Base-by-base conservation (phyloP, 129 eudicot genomes). In the Chrysanthemum lavandulifolium region DNA sequence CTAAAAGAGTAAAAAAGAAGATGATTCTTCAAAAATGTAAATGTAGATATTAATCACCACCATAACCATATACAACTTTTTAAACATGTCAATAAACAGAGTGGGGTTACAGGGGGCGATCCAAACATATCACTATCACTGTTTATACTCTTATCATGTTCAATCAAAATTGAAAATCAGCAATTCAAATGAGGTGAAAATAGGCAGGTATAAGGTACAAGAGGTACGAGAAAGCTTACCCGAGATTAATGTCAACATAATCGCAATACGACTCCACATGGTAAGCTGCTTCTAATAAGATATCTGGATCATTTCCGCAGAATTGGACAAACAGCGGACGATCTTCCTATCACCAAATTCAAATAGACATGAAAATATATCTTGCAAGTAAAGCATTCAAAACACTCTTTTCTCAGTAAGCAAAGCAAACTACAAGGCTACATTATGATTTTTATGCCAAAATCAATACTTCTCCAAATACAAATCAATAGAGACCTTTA, bases 281-380 rank as follows among this genome's bases (percentile, higher is more conserved):
- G 67, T 80, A 85, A 51, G 99, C 99, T 52, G 99, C 97, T 71
- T 88, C 94, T 69, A 95, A 80, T 78, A 95, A 82, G 68, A 79
- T 73, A 63, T 88, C 94, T n/a, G 99, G 96, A 82, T 90, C 94
- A 79, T 95, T 95, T 23, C 96, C 99, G 78, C 95, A 88, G 31
- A 95, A 95, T 68, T 95, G 99, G 69, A 95, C 93, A 78, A 95
- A 95, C 19, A 95, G 76, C 25, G 99, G 99, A 31, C 99, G 89
- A 67, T 95, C 99, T 75, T 90, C 99, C 99, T 94, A 93, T 67
- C 82, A 81, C 63, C 71, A 54, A 71, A 69, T n/a, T 21, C 54
- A 48, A 31, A 13, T 2, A 25, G 61, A 62, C 69, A 73, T n/a
- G 59, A 69, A 13, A 65, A 14, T 14, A 25, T 2, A 69, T 68